Evolutionary conservation across 116 monocot genomes (phyloP).

Genomic region (Iris pallida): DNA sequence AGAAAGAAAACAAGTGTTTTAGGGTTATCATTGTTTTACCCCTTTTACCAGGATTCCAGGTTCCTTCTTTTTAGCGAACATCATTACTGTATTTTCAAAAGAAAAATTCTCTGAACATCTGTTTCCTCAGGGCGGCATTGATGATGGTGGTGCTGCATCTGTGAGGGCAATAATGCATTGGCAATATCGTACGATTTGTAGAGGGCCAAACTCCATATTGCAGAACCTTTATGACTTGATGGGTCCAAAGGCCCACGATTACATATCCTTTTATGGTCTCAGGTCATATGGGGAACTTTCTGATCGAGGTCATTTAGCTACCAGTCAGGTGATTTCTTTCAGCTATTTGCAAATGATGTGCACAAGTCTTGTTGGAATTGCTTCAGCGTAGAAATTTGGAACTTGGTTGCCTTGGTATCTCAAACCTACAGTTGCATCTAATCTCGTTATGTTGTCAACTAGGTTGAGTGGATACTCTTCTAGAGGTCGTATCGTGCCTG

Average conservation of each 20-base stretch:
- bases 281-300: slow-evolving; percentile 75
- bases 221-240: slow-evolving; percentile 68
- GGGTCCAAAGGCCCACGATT: slow-evolving; percentile 79
- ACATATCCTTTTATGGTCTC: slow-evolving; percentile 95
- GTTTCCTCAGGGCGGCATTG: slow-evolving; percentile 70
- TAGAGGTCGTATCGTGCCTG: no score
- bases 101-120: neutral
- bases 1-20: slow-evolving; percentile 84
- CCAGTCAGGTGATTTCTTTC: slow-evolving; percentile 58
- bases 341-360: neutral
- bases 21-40: slow-evolving; percentile 94
- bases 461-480: no score
- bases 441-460: no score
- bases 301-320: slow-evolving; percentile 69
- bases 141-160: slow-evolving; percentile 98
- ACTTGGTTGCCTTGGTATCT: no score
- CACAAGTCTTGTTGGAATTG: no score
- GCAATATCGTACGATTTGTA: slow-evolving; percentile 94
- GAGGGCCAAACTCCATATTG: slow-evolving; percentile 87
- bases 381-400: no score
- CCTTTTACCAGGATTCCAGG: slow-evolving; percentile 97
- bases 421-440: no score
- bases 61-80: slow-evolving; percentile 14
- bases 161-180: slow-evolving; percentile 98
- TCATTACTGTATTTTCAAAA: neutral